Evolutionary conservation across 2,329 filamentous ascomycete species (phyloP).

Genomic region (Colletotrichum chrysophilum): DNA sequence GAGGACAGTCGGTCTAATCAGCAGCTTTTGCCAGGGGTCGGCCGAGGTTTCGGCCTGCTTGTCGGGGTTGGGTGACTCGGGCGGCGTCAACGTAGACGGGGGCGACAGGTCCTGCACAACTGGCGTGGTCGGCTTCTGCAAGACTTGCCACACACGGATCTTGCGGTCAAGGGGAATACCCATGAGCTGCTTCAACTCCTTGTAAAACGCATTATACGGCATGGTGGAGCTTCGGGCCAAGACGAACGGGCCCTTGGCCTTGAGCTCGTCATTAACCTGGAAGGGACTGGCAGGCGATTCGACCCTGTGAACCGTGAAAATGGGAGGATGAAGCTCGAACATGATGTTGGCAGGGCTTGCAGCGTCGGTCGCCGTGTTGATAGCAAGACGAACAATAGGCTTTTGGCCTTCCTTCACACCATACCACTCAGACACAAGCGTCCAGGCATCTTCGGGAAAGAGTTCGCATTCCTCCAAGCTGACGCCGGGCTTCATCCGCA

Average conservation of each 20-base stretch:
- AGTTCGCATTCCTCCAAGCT: conserved; percentile 76
- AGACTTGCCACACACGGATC: conserved; percentile 77
- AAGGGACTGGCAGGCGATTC: conserved; percentile 65
- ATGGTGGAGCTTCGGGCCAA: conserved; percentile 75
- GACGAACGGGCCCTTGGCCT: conserved; percentile 66
- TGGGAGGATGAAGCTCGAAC: conserved; percentile 84
- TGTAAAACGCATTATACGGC: conserved; percentile 77
- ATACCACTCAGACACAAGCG: conserved; percentile 82
- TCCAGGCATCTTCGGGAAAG: conserved; percentile 82
- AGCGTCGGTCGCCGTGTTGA: conserved; percentile 72
- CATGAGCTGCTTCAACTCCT: conserved; percentile 71
- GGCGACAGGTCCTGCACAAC: conserved; percentile 40
- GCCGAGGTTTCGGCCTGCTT: conserved; percentile 30
- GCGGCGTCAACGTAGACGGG: conserved; percentile 41
- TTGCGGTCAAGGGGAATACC: conserved; percentile 74
- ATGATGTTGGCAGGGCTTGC: conserved; percentile 67
- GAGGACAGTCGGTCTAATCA: conserved; percentile 62
- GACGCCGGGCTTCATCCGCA: conserved; percentile 74
- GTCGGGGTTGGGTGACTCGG: conserved; percentile 41
- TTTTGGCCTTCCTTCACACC: conserved; percentile 73
- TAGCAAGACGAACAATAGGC: conserved; percentile 76
- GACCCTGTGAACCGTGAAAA: conserved; percentile 85
- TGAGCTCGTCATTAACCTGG: conserved; percentile 61
- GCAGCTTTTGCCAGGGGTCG: conserved; percentile 43
- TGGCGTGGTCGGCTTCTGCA: conserved; percentile 41